A percentile compares a stretch with the other conserved stretches of the same genome.
Conservation (phyloP, 208 protist species). For the Trypanosoma theileri region DNA sequence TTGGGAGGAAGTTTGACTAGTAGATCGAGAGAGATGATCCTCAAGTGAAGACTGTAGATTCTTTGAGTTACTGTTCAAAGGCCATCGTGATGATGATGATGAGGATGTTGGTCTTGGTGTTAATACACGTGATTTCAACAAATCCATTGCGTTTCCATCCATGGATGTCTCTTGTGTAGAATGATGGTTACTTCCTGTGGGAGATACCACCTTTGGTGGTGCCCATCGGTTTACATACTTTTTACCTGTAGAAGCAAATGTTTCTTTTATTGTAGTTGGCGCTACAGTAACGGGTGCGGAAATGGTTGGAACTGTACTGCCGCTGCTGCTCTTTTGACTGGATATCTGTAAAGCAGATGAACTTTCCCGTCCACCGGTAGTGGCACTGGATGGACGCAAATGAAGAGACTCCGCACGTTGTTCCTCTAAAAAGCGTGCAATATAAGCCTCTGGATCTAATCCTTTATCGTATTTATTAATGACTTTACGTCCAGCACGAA, state of each 20-base stretch:
- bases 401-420: constrained; percentile 3
- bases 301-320: background rate
- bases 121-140: too few relatives aligned
- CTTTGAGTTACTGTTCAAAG: too few relatives aligned
- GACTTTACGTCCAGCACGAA: constrained; percentile 10
- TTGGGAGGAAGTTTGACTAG: too few relatives aligned
- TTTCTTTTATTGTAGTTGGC: too few relatives aligned
- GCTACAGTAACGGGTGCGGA: too few relatives aligned
- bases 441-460: constrained; percentile 20
- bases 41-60: too few relatives aligned
- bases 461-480: constrained; percentile 18
- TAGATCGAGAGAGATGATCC: too few relatives aligned
- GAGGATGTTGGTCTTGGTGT: too few relatives aligned
- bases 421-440: constrained; percentile 20
- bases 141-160: too few relatives aligned
- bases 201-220: background rate
- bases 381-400: too few relatives aligned
- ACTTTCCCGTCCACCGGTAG: background rate
- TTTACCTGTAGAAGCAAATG: background rate
- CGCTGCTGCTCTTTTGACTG: background rate
- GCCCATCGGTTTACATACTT: background rate
- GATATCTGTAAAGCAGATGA: background rate
- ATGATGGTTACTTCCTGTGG: background rate
- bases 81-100: too few relatives aligned
- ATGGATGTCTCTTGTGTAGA: background rate